Evolutionary conservation across 1,284 basidiomycete species (phyloP), one percentile per base, ranked within the genome.

Genomic region (Entoloma clypeatum): DNA sequence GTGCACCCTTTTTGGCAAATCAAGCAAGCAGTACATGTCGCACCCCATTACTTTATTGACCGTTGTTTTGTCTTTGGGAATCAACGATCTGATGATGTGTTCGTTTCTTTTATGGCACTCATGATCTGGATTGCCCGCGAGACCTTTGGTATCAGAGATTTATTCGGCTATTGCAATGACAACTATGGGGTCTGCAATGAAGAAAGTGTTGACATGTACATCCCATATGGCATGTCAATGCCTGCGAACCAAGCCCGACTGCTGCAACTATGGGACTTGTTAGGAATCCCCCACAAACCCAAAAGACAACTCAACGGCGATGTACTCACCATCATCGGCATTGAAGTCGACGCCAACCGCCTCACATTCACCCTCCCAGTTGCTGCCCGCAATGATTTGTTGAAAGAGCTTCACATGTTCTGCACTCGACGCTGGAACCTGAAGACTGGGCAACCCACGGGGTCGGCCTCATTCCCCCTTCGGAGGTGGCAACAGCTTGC

Each of bases 1-100:
- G 54, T 69, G 45, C 62, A 67, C 25, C 58, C 58, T 0, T 28
- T 58, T 0, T 74, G 67, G 68, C 71, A 74, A 36, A 33, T 71
- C 2, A 63, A 64, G 30, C 71, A 74, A 32, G 43, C 0, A 54
- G 65, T 0, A 59, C 50, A n/a, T 0, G 48, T 71, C 6, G 49
- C 59, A 0, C 54, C 52, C 0, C 0, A 33, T 0, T 36, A 34
- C 0, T 45, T 56, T 23, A 43, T 72, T 1, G 64, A 71, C 31
- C 35, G 61, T 0, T 47, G 57, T 5, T 58, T 57, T 19, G 52
- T 51, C 1, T 71, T 71, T 45, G 67, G 69, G 0, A 56, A 50
- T 1, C 42, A 50, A 0, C 58, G 41, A 0, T 59, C 62, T 0
- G 53, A 53, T 0, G 28, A 44, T 0, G 47, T 65, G 0, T 70